A percentile compares a stretch with the other conserved stretches of the same genome.
phyloP scores from a whole-genome alignment of 176 grass and related monocot genomes.

The Thinopyrum elongatum region DNA sequence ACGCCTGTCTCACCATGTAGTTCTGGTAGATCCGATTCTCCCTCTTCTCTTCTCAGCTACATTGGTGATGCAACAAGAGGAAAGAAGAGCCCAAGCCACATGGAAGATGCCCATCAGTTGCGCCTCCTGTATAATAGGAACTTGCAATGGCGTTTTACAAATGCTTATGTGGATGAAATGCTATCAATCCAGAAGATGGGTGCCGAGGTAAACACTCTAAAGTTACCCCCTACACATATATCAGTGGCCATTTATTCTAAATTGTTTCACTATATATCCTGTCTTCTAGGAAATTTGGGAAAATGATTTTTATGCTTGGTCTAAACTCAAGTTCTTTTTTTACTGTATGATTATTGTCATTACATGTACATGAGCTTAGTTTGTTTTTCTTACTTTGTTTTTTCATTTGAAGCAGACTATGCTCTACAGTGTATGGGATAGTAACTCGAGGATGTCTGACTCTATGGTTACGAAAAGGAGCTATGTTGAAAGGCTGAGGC shows the following conservation, averaged over 20 bases:
- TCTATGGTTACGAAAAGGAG: conserved; percentile 71
- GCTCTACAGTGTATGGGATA: conserved; percentile 70
- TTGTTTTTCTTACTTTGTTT: conserved; percentile 37
- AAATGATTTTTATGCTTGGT: neutral
- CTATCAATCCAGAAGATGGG: conserved; percentile 73
- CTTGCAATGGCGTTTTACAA: conserved; percentile 91
- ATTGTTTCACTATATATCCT: conserved; percentile 5
- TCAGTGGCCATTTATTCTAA: neutral
- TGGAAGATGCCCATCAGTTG: conserved; percentile 88
- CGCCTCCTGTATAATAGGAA: conserved; percentile 72
- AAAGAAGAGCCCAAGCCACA: conserved; percentile 64
- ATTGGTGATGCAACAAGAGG: conserved; percentile 66
- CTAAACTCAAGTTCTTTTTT: conserved; percentile 19
- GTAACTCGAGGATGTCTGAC: conserved; percentile 52
- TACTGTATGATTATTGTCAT: conserved; percentile 2
- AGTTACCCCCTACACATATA: neutral
- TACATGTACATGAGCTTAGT: conserved; percentile 22
- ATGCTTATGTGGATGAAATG: conserved; percentile 73
- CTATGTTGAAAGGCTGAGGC: conserved; percentile 56
- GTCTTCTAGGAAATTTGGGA: neutral
- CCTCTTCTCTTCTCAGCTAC: conserved; percentile 62
- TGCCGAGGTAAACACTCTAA: conserved; percentile 66
- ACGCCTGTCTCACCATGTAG: conserved; percentile 82
- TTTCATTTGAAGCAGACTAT: conserved; percentile 68
- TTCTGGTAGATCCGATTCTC: conserved; percentile 54